Percentiles rank a stretch among this genome's conserved stretches.
Conservation (phyloP, 352 stramenopile species). For the Phytophthora citricola region DNA sequence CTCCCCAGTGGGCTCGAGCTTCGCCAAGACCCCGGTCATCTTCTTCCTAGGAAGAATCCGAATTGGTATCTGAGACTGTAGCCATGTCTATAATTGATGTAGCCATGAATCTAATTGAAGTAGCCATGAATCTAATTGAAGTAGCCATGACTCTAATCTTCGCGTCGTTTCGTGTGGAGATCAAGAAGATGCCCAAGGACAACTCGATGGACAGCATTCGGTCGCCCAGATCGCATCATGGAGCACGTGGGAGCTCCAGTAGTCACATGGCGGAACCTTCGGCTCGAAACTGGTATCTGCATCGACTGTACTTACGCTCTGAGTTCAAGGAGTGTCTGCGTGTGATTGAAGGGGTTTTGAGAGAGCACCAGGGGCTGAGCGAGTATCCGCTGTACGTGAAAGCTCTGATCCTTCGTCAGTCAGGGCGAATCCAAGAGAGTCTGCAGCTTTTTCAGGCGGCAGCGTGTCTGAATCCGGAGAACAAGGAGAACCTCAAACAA, state of each 20-base stretch:
- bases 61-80: conserved; percentile 13
- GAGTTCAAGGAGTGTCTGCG: conserved; percentile 91
- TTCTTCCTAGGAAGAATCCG: background rate
- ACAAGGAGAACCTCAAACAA: conserved; percentile 94
- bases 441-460: conserved; percentile 93
- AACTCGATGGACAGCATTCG: conserved; percentile 57
- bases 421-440: conserved; percentile 90
- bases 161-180: conserved; percentile 34
- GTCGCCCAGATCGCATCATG: conserved; percentile 59
- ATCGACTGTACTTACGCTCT: conserved; percentile 83
- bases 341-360: conserved; percentile 91
- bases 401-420: conserved; percentile 89
- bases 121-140: background rate
- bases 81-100: background rate
- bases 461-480: conserved; percentile 92
- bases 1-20: conserved; percentile 71
- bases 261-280: conserved; percentile 49
- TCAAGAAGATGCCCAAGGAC: conserved; percentile 20
- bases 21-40: conserved; percentile 45
- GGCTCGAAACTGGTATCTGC: conserved; percentile 85
- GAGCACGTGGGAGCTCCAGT: conserved; percentile 17
- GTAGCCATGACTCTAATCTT: conserved; percentile 13
- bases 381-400: conserved; percentile 95
- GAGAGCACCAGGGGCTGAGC: conserved; percentile 82
- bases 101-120: background rate